phyloP scores from a whole-genome alignment of 176 grass and related monocot genomes.

The Bromus sterilis region DNA sequence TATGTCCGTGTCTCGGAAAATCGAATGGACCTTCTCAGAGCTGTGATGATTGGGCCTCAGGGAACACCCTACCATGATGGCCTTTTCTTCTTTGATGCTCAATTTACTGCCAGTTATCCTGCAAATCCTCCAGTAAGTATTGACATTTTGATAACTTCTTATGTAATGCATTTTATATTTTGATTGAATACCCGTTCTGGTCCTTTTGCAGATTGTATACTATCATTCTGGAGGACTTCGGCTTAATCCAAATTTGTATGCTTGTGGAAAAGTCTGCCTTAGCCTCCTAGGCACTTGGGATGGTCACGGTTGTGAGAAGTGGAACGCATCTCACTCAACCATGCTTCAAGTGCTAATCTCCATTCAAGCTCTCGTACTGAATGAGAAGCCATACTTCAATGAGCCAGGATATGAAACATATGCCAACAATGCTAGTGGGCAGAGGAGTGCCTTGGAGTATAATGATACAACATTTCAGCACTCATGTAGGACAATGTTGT shows the following conservation, averaged over 20 bases:
- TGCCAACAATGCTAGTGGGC: slow-evolving; percentile 37
- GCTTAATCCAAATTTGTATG: slow-evolving; percentile 86
- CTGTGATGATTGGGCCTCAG: slow-evolving; percentile 68
- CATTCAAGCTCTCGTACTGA: slow-evolving; percentile 88
- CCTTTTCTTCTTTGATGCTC: slow-evolving; percentile 93
- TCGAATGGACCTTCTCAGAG: slow-evolving; percentile 90
- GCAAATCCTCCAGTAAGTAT: slow-evolving; percentile 59
- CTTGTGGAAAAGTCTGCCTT: slow-evolving; percentile 85
- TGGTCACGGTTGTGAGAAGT: slow-evolving; percentile 72
- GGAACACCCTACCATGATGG: slow-evolving; percentile 96
- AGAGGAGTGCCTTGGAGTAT: slow-evolving; percentile 36
- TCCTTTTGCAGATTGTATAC: slow-evolving; percentile 47
- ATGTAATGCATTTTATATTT: neutral
- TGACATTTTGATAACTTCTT: neutral
- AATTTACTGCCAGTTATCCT: slow-evolving; percentile 63
- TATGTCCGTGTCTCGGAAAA: slow-evolving; percentile 74
- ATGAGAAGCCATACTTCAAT: slow-evolving; percentile 91
- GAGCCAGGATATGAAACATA: slow-evolving; percentile 58
- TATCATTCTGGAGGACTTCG: slow-evolving; percentile 79
- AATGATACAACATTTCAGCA: slow-evolving; percentile 55
- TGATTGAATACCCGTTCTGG: slow-evolving; percentile 8
- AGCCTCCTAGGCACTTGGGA: slow-evolving; percentile 81
- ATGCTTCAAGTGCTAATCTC: slow-evolving; percentile 93
- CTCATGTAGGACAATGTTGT: slow-evolving; percentile 89
- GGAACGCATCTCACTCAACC: slow-evolving; percentile 67